Conservation (phyloP, 2,329 filamentous ascomycete genomes). For the Phaeoacremonium minimum region DNA sequence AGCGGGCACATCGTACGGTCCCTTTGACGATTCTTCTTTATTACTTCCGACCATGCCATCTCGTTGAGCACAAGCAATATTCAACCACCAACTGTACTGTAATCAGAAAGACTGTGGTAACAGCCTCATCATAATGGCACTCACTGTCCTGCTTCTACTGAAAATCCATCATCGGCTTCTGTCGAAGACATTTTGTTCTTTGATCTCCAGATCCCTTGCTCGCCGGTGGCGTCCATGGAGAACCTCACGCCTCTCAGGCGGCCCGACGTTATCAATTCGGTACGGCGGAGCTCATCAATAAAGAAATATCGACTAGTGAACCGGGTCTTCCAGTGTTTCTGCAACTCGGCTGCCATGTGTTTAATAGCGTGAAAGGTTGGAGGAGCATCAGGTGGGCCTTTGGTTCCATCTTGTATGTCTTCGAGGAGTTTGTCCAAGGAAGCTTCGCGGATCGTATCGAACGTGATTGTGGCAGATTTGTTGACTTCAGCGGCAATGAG, state of each 20-base stretch:
- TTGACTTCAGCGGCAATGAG: conserved; percentile 6
- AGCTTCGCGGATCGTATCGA: conserved; percentile 4
- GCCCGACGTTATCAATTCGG: background rate
- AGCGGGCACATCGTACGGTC: conserved; percentile 37
- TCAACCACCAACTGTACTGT: conserved; percentile 51
- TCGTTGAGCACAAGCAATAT: conserved; percentile 49
- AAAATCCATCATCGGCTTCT: conserved; percentile 5
- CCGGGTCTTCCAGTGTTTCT: conserved; percentile 3
- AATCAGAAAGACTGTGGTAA: background rate
- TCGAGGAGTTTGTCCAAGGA: conserved; percentile 8
- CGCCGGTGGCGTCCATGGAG: conserved; percentile 5
- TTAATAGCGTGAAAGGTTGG: background rate
- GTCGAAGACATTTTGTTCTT: conserved; percentile 3
- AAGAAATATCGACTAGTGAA: conserved; percentile 3
- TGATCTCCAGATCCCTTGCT: conserved; percentile 3
- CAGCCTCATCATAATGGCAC: background rate
- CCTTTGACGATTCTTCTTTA: conserved; percentile 38
- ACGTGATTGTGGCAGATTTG: conserved; percentile 1
- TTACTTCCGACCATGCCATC: conserved; percentile 48
- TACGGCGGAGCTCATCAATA: background rate
- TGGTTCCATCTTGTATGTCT: conserved; percentile 5
- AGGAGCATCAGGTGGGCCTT: background rate
- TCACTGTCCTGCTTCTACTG: conserved; percentile 6
- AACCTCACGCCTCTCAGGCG: conserved; percentile 5
- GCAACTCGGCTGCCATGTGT: background rate